Conservation (phyloP, 768 basidiomycete species). For the Clitopilus passeckerianus region DNA sequence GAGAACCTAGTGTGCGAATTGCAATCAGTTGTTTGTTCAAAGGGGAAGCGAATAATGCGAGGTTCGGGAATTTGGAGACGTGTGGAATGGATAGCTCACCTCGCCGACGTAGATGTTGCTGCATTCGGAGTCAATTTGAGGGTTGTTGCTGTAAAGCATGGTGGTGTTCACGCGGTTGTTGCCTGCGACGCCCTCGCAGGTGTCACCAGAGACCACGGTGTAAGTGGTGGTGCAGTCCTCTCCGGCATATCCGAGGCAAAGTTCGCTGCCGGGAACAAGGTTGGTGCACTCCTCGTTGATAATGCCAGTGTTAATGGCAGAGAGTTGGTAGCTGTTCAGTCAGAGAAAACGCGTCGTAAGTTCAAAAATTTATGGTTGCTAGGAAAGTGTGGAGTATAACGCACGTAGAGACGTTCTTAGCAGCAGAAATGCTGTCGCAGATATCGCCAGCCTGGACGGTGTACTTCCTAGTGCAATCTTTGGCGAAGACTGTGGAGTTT, state of each 20-base stretch:
- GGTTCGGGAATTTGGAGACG: neutral
- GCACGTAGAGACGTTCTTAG: slow-evolving; percentile 59
- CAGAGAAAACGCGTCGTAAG: slow-evolving; percentile 2
- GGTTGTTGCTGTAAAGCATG: slow-evolving; percentile 66
- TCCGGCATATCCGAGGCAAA: slow-evolving; percentile 60
- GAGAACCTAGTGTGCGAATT: slow-evolving; percentile 32
- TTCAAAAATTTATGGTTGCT: neutral
- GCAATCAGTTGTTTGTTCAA: neutral
- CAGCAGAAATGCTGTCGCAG: slow-evolving; percentile 65
- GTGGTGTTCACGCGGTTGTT: slow-evolving; percentile 41
- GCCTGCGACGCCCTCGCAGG: slow-evolving; percentile 47
- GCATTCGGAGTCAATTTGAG: slow-evolving; percentile 54
- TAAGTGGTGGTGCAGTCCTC: slow-evolving; percentile 64
- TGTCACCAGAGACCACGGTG: slow-evolving; percentile 50
- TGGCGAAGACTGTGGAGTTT: slow-evolving; percentile 25
- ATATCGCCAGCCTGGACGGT: slow-evolving; percentile 53
- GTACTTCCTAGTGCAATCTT: slow-evolving; percentile 54
- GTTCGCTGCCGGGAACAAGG: slow-evolving; percentile 37
- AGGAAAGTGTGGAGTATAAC: slow-evolving; percentile 13
- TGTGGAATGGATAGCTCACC: slow-evolving; percentile 33
- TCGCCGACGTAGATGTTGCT: slow-evolving; percentile 73
- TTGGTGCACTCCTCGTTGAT: slow-evolving; percentile 57
- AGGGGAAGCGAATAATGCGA: neutral
- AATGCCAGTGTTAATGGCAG: slow-evolving; percentile 45
- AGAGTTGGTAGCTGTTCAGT: slow-evolving; percentile 63